Base-by-base conservation (phyloP, 495 filamentous ascomycete species). In the Aspergillus sparsus region DNA sequence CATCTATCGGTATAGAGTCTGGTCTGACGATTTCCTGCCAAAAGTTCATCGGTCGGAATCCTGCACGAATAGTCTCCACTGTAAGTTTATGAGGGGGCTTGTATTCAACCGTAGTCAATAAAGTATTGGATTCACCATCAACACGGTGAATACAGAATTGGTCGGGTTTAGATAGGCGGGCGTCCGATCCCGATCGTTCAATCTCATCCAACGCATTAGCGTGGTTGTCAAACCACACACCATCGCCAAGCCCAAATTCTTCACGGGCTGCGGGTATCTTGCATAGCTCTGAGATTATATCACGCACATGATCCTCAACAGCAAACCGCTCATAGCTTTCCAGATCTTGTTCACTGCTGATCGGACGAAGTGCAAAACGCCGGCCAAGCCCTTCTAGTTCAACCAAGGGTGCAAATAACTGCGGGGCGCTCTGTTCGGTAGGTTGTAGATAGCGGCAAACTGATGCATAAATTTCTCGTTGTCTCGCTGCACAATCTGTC, bases 21-120 rank as follows among this genome's bases (percentile, higher is more conserved):
- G 58, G 73, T 52, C 72, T 68, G 31, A 76, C 49, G 15, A 44
- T 37, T 16, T 56, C 35, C 33, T 64, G 60, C 8, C 68, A 51
- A 7, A 57, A 42, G 31, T 71, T 35, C 15, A 56, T 31, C 31
- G 46, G 61, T 16, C 64, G 60, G 50, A 75, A 63, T 3, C 74
- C 73, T 18, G 41, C 49, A 7, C 66, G 68, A 45, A 77, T 53
- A 47, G 60, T 57, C 36, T 58, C 66, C 6, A 68, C 51, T 4
- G 70, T 59, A 10, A 77, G 67, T 62, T 77, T 78, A 50, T 75
- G 68, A 27, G 68, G 65, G 13, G 71, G 68, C 50, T 77, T 77
- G 11, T 69, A 74, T 53, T 74, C 68, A 31, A 76, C 68, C 1
- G 68, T 68, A 16, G 66, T 72, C 47, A 71, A 64, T 18, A 73